Evolutionary conservation across 2,329 filamentous ascomycete genomes (phyloP).

Genomic region (Beauveria asiatica): DNA sequence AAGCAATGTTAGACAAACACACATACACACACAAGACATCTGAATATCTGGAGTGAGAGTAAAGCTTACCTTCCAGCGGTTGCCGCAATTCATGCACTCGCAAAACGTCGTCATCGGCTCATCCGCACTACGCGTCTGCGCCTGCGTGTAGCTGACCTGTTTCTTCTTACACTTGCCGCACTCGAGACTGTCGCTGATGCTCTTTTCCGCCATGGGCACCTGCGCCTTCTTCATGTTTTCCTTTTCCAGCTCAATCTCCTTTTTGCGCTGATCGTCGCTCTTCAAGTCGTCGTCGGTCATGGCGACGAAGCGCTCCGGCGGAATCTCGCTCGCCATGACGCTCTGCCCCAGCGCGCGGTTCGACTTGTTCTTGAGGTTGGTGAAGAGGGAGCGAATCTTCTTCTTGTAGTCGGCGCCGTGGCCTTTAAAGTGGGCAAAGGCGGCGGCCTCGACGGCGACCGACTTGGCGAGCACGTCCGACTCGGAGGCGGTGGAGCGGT

Average conservation of each 20-base stretch:
- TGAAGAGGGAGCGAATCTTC: conserved; percentile 87
- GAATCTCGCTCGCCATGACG: conserved; percentile 67
- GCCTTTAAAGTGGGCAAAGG: conserved; percentile 59
- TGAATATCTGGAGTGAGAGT: neutral
- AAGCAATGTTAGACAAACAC: neutral
- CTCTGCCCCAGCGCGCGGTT: conserved; percentile 69
- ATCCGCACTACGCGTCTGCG: conserved; percentile 90
- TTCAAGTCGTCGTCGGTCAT: conserved; percentile 92
- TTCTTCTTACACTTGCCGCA: conserved; percentile 90
- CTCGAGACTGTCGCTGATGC: conserved; percentile 76
- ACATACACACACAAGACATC: neutral
- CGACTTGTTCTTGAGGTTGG: conserved; percentile 88
- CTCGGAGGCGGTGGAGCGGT: conserved; percentile 60
- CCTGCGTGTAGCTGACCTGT: conserved; percentile 92
- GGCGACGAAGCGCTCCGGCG: conserved; percentile 63
- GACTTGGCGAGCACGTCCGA: conserved; percentile 64
- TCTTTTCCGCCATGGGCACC: conserved; percentile 86
- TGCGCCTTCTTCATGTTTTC: conserved; percentile 98
- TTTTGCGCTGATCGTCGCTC: conserved; percentile 68
- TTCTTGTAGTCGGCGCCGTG: conserved; percentile 69
- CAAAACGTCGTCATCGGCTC: conserved; percentile 81
- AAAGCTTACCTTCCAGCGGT: conserved; percentile 61
- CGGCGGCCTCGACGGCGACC: conserved; percentile 76
- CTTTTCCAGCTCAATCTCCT: conserved; percentile 68
- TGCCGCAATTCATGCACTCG: conserved; percentile 60